Conservation (phyloP, 1,284 basidiomycete genomes). For the Apiotrichum veenhuisii region DNA sequence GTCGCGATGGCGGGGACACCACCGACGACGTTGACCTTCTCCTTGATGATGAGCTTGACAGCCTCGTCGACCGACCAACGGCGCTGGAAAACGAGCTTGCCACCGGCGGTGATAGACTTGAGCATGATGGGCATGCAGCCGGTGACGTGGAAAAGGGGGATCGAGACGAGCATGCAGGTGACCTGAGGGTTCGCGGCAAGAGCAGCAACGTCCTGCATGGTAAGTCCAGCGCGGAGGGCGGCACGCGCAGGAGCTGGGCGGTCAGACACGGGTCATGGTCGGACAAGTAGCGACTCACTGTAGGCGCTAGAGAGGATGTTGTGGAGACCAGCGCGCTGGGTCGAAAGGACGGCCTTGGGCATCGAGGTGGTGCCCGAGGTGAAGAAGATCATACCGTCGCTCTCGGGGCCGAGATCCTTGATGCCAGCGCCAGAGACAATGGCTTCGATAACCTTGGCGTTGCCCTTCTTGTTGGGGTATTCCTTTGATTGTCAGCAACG, state of each 20-base stretch:
- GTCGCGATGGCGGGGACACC: conserved; percentile 43
- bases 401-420: conserved; percentile 29
- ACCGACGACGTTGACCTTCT: conserved; percentile 39
- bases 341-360: conserved; percentile 5
- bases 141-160: conserved; percentile 47
- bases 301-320: background rate
- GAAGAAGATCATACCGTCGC: conserved; percentile 42
- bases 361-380: conserved; percentile 17
- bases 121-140: conserved; percentile 43
- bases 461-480: background rate
- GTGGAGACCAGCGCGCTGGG: conserved; percentile 10
- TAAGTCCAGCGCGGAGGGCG: conserved; percentile 28
- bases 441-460: background rate
- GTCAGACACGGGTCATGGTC: background rate
- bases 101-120: conserved; percentile 32
- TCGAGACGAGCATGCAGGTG: conserved; percentile 23
- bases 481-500: background rate
- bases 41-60: conserved; percentile 28
- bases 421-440: conserved; percentile 10
- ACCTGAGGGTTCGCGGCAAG: background rate
- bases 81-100: conserved; percentile 36
- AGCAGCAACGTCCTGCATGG: background rate
- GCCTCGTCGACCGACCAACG: conserved; percentile 36
- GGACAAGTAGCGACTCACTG: background rate
- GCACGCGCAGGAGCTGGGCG: conserved; percentile 15